Base-by-base conservation (phyloP, 805 yeast species). In the Candida dajiaensis region DNA sequence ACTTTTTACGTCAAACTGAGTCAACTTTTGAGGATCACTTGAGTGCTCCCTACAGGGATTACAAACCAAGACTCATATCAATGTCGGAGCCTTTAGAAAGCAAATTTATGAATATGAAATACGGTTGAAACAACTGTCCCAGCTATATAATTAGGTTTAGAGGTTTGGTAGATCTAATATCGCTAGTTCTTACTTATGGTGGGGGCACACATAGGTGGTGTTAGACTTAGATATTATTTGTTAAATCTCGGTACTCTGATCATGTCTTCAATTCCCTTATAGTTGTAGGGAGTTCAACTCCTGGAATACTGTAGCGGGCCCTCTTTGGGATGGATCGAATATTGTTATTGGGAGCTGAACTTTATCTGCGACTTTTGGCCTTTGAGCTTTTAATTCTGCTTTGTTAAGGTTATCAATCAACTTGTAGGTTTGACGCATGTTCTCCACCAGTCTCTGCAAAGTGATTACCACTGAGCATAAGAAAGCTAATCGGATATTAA, bases 341-440 rank as follows among this genome's bases (percentile, higher is more conserved):
- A 33, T 16, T 9, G 5, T 33, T 4, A 33, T 16, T 18, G 18
- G 36, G 3, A 16, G 5, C 16, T 33, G 36, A 12, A 18, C 20
- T 22, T 44, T 51, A 16, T 40, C 44, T 9, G 16, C 23, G 11
- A 25, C 15, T 28, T 52, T 52, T 6, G 48, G 31, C 25, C 40
- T 52, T 31, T 42, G 51, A 4, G 41, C 16, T n/a, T 41, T 47
- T 26, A 46, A 13, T n/a, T 52, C 55, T 18, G 42, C 8, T 28
- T 20, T 43, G 33, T 44, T 39, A 19, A 33, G 28, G 16, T 26
- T 36, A 19, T 51, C 54, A 11, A 25, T 22, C 2, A 50, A 18
- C 38, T 36, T 53, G 43, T 51, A 53, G 7, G 45, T 42, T 12
- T 38, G 29, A 9, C 52, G 48, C 19, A 53, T 23, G 22, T 48